These are phyloP conservation scores for Geoglossum cookeanum DNA, from an alignment of 2,329 filamentous ascomycete genomes.

Conservation along the genomic window DNA sequence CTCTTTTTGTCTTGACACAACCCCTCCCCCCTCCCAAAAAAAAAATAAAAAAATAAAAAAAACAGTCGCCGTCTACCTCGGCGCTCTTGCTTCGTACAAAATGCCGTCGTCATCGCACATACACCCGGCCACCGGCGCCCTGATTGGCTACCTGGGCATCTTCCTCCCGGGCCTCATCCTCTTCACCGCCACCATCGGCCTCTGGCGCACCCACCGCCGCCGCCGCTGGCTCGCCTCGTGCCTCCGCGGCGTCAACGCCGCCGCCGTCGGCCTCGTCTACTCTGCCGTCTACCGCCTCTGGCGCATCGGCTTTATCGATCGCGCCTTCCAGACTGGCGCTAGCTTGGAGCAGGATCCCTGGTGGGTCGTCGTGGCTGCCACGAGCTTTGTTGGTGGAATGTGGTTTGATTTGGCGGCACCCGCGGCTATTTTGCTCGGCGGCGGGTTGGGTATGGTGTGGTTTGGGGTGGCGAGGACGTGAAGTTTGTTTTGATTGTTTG, in stretches of 20 bases:
- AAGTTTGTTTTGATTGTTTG: too few relatives aligned
- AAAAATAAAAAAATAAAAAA: background rate
- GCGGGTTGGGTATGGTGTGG: slow-evolving; percentile 27
- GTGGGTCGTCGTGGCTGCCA: slow-evolving; percentile 41
- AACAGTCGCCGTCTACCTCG: slow-evolving; percentile 37
- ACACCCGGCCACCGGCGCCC: slow-evolving; percentile 25
- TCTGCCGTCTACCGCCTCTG: slow-evolving; percentile 44
- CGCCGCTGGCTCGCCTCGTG: slow-evolving; percentile 28
- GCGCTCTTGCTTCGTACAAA: slow-evolving; percentile 27
- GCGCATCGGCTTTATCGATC: slow-evolving; percentile 40
- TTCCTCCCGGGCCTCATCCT: slow-evolving; percentile 32
- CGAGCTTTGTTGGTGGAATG: slow-evolving; percentile 27
- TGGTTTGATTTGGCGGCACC: slow-evolving; percentile 29
- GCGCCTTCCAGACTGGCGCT: slow-evolving; percentile 27
- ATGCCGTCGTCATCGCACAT: slow-evolving; percentile 14
- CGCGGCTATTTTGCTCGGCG: slow-evolving; percentile 27
- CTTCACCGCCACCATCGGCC: slow-evolving; percentile 31
- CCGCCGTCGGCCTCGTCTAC: slow-evolving; percentile 41
- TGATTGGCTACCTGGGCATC: slow-evolving; percentile 33
- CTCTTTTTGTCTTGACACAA: background rate
- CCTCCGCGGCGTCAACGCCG: slow-evolving; percentile 38
- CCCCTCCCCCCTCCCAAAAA: background rate
- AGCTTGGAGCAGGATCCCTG: slow-evolving; percentile 39
- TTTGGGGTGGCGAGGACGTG: slow-evolving; percentile 20
- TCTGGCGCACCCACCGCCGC: slow-evolving; percentile 33